Evolutionary conservation across 192 early-diverging fungal species (phyloP).

Genomic region (Gamsiella multidivaricata): DNA sequence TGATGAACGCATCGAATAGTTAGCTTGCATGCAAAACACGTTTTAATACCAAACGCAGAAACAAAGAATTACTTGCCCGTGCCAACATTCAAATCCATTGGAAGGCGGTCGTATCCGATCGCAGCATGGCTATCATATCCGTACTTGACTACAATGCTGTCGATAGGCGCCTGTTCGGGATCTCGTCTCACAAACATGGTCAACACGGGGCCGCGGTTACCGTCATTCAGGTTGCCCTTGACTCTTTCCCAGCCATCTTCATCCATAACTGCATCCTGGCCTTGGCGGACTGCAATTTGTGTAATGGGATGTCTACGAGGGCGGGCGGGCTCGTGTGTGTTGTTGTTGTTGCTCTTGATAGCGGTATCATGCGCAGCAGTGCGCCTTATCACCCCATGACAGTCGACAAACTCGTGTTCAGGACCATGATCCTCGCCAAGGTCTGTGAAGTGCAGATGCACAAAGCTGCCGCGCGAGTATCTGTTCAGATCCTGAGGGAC

Average conservation of each 20-base stretch:
- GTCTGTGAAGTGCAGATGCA: conserved; percentile 44
- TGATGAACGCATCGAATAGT: background rate
- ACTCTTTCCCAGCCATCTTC: conserved; percentile 38
- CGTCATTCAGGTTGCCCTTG: conserved; percentile 47
- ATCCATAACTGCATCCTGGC: conserved; percentile 25
- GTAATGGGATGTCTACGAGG: conserved; percentile 26
- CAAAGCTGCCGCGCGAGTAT: conserved; percentile 42
- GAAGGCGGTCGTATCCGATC: conserved; percentile 54
- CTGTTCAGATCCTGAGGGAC: conserved; percentile 42
- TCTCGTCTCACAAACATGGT: conserved; percentile 50
- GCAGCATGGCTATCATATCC: conserved; percentile 48
- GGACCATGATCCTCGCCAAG: background rate
- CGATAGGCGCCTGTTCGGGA: conserved; percentile 34
- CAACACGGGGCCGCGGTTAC: conserved; percentile 32
- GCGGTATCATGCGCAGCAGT: background rate
- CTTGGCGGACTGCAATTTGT: conserved; percentile 33
- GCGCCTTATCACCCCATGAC: conserved; percentile 1
- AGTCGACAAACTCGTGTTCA: background rate
- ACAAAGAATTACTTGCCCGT: conserved; percentile 26
- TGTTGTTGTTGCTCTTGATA: background rate
- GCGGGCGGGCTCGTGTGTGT: background rate
- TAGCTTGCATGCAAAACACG: background rate
- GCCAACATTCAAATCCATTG: conserved; percentile 53
- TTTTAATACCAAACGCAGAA: background rate
- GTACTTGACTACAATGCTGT: conserved; percentile 57